Conservation (phyloP, 441 rosid genomes). For the Euphorbia corollata region DNA sequence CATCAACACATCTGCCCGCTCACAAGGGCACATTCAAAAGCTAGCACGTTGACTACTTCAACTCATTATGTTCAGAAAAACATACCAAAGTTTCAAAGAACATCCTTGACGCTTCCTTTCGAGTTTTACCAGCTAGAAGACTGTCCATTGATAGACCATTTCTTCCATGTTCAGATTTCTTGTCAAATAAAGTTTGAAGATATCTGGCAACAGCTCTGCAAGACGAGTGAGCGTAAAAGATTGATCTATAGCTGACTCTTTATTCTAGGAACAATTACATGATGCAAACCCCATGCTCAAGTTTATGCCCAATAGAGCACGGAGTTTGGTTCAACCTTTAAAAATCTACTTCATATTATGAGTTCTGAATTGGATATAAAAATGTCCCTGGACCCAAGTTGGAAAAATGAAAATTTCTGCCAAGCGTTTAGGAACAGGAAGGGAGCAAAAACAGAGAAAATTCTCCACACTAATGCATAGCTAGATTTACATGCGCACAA, state of each 20-base stretch:
- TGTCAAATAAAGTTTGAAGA: constrained; percentile 66
- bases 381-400: background rate
- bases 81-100: constrained; percentile 97
- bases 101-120: constrained; percentile 98
- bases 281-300: background rate
- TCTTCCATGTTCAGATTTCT: constrained; percentile 56
- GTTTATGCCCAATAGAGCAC: background rate
- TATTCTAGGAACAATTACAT: background rate
- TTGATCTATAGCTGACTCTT: background rate
- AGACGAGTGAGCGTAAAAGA: background rate
- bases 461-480: background rate
- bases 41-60: background rate
- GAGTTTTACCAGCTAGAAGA: constrained; percentile 83
- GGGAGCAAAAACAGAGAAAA: background rate
- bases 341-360: background rate
- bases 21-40: background rate
- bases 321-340: background rate
- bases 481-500: background rate
- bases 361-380: background rate
- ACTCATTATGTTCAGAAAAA: background rate
- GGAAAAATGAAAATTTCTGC: background rate
- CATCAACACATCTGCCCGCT: background rate
- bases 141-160: constrained; percentile 53
- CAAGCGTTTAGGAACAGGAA: background rate
- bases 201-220: constrained; percentile 91